Evolutionary conservation across 441 rosid genomes (phyloP).

Genomic region (Bruguiera hainesii): DNA sequence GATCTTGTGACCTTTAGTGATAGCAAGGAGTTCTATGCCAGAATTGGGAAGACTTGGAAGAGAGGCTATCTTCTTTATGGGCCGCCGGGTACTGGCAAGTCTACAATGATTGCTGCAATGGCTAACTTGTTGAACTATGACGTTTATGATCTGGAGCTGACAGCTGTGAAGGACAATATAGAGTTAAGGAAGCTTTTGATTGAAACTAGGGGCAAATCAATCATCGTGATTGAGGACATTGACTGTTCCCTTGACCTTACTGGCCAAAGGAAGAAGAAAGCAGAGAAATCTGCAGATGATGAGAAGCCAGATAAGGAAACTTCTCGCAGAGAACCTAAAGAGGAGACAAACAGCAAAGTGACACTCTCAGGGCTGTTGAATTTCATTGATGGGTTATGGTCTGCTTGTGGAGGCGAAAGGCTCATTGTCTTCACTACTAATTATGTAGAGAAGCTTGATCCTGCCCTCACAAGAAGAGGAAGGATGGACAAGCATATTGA

Average conservation of each 20-base stretch:
- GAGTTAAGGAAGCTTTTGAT: constrained; percentile 60
- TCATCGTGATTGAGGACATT: constrained; percentile 67
- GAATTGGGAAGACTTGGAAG: constrained; percentile 78
- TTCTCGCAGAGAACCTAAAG: constrained; percentile 29
- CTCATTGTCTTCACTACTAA: constrained; percentile 64
- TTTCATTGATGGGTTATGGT: constrained; percentile 80
- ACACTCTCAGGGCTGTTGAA: constrained; percentile 69
- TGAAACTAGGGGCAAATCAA: constrained; percentile 56
- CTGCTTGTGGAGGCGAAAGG: constrained; percentile 74
- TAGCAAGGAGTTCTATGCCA: constrained; percentile 61
- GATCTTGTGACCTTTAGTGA: constrained; percentile 56
- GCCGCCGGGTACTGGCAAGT: constrained; percentile 75
- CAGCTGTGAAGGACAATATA: constrained; percentile 55
- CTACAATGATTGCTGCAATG: constrained; percentile 81
- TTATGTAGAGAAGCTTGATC: constrained; percentile 58
- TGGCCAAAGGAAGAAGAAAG: constrained; percentile 55
- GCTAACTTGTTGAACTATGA: constrained; percentile 63
- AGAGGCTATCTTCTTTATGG: constrained; percentile 69
- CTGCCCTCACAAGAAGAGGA: constrained; percentile 72
- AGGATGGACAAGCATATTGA: constrained; percentile 79
- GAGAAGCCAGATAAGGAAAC: constrained; percentile 34
- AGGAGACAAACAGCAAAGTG: constrained; percentile 45
- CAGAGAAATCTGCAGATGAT: constrained; percentile 29
- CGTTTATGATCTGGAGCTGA: constrained; percentile 67
- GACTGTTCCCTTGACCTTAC: constrained; percentile 71